Evolutionary conservation across 2,329 filamentous ascomycete genomes (phyloP).

Genomic region (Diaporthe ampelina): DNA sequence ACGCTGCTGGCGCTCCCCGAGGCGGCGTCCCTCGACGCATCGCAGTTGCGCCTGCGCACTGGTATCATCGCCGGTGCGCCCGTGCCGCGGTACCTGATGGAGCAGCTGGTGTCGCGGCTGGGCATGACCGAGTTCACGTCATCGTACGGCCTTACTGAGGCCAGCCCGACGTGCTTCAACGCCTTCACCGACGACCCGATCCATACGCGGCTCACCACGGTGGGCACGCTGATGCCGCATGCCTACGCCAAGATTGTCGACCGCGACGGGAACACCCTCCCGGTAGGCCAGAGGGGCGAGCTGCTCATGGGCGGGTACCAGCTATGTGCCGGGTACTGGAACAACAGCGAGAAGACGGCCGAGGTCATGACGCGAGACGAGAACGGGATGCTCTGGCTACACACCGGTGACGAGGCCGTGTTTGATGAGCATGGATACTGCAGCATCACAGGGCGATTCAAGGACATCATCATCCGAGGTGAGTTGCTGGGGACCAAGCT

Average conservation of each 20-base stretch:
- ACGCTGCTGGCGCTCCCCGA: constrained; percentile 66
- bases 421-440: constrained; percentile 79
- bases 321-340: constrained; percentile 76
- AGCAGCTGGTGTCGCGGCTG: constrained; percentile 76
- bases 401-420: constrained; percentile 78
- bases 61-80: constrained; percentile 86
- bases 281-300: constrained; percentile 78
- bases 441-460: constrained; percentile 80
- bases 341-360: constrained; percentile 81
- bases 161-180: constrained; percentile 85
- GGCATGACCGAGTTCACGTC: constrained; percentile 83
- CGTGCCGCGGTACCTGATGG: constrained; percentile 82
- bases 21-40: constrained; percentile 52
- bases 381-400: constrained; percentile 70
- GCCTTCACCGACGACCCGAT: constrained; percentile 81
- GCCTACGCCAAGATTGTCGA: constrained; percentile 84
- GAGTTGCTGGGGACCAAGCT: constrained; percentile 37
- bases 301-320: constrained; percentile 85
- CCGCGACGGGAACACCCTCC: constrained; percentile 73
- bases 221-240: constrained; percentile 83
- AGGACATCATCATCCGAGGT: constrained; percentile 84
- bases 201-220: constrained; percentile 76
- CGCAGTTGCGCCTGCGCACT: constrained; percentile 72
- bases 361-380: constrained; percentile 69
- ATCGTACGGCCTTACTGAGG: constrained; percentile 82